Evolutionary conservation across 164 flowering plant genomes (phyloP), one percentile per base, ranked within the genome.

Genomic region (Umbellularia californica): DNA sequence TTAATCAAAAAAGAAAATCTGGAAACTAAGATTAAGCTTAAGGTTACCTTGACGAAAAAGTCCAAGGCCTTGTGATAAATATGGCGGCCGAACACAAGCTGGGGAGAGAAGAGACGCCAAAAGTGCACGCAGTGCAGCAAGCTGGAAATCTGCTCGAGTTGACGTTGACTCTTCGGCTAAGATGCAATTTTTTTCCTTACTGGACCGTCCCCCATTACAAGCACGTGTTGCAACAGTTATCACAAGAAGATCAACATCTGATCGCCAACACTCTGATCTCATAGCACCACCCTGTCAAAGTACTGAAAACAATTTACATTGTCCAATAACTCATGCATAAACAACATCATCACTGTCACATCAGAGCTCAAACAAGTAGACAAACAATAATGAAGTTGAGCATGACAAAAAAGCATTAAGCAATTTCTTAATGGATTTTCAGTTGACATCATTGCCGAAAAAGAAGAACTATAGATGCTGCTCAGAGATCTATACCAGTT

Each of bases 41-140:
- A 41, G 68, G 19, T 58, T 85, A 92, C 99, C 99, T 87, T 81
- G 86, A 51, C 85, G 88, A 72, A 92, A 92, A 76, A 92, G 96
- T 74, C 84, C 90, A 77, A 93, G 93, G 71, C 88, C 89, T 75
- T 82, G 84, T 47, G 90, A 81, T 25, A 95, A 76, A 84, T 86
- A 79, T 47, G 87, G 89, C 3, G 97, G 92, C 7, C 96, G 88
- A 12, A 76, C 74, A 76, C 81, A 85, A 67, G 88, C 71, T 58
- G 94, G 89, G 4, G 99, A 90, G 72, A 92, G 88, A 75, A 93
- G 85, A 75, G 96, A 92, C 70, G 96, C 88, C 82, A 90, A 79
- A 77, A 95, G 89, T 65, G 96, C 93, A 52, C 79, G 84, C 64
- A 92, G 81, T 50, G 97, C 87, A 35, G 93, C 91, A 76, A 90